Conservation (phyloP, 495 filamentous ascomycete species). For the Aspergillus egyptiacus region DNA sequence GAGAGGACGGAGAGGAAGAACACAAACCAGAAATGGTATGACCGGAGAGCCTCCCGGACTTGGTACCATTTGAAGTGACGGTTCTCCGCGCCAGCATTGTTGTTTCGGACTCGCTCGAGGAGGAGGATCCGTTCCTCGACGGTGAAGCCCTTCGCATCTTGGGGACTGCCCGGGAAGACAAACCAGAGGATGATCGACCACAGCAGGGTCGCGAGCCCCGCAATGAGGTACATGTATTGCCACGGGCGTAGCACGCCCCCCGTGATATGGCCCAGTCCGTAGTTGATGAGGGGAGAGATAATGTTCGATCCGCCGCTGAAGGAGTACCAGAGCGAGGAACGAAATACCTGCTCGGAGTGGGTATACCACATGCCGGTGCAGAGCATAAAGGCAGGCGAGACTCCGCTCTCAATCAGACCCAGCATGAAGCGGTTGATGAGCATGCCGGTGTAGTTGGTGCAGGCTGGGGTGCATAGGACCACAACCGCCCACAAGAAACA, state of each 20-base stretch:
- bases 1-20: constrained; percentile 5
- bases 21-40: constrained; percentile 9
- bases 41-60: constrained; percentile 2
- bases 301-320: constrained; percentile 13
- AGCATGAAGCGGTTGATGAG: constrained; percentile 14
- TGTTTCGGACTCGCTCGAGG: not conserved
- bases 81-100: constrained; percentile 11
- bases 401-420: constrained; percentile 6
- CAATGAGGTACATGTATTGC: constrained; percentile 9
- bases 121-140: constrained; percentile 1
- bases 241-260: not conserved
- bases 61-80: constrained; percentile 7
- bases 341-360: constrained; percentile 12
- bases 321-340: constrained; percentile 11
- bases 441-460: constrained; percentile 9
- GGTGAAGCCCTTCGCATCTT: constrained; percentile 1
- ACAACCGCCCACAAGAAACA: constrained; percentile 12
- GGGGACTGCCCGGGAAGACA: constrained; percentile 6
- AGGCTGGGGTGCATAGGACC: constrained; percentile 9
- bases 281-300: constrained; percentile 10
- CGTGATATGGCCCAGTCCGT: constrained; percentile 4
- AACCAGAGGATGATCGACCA: constrained; percentile 5
- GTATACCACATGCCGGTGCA: constrained; percentile 14
- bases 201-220: not conserved
- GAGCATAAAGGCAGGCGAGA: constrained; percentile 13